A percentile compares a stretch with the other conserved stretches of the same genome.
Conservation (phyloP, 169 alveolate species). For the Eimeria necatrix region DNA sequence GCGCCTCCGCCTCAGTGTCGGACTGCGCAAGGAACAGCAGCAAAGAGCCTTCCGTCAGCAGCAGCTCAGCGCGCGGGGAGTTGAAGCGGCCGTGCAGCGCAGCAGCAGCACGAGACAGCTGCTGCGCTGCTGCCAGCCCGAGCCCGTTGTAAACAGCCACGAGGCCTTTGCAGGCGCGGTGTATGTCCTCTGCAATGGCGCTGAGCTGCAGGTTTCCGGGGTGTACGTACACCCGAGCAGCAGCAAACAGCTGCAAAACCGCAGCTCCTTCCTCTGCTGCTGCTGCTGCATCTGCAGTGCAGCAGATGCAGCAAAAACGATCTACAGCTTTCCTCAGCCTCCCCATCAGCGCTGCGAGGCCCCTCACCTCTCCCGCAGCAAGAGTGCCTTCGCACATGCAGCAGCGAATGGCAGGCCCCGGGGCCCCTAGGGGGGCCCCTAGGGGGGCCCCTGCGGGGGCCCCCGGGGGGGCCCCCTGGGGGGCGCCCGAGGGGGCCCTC, state of each 20-base stretch:
- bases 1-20: conserved; percentile 48
- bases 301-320: background rate
- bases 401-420: conserved; percentile 27
- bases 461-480: background rate
- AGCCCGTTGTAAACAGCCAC: conserved; percentile 42
- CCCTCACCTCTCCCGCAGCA: background rate
- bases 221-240: conserved; percentile 23
- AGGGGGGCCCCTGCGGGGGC: background rate
- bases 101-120: conserved; percentile 54
- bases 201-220: conserved; percentile 38
- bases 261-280: conserved; percentile 11
- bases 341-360: background rate
- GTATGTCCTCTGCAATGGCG: conserved; percentile 8
- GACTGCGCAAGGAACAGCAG: conserved; percentile 47
- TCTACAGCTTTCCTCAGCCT: background rate
- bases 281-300: background rate
- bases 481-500: background rate
- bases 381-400: conserved; percentile 1
- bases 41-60: conserved; percentile 43
- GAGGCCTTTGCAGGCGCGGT: conserved; percentile 22
- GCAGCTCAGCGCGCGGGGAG: conserved; percentile 49
- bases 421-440: background rate
- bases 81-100: conserved; percentile 49
- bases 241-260: conserved; percentile 5
- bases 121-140: conserved; percentile 44